A percentile compares a stretch with the other conserved stretches of the same genome.
phyloP scores from a whole-genome alignment of 2,329 filamentous ascomycete genomes.

The Arthrobotrys entomopaga region DNA sequence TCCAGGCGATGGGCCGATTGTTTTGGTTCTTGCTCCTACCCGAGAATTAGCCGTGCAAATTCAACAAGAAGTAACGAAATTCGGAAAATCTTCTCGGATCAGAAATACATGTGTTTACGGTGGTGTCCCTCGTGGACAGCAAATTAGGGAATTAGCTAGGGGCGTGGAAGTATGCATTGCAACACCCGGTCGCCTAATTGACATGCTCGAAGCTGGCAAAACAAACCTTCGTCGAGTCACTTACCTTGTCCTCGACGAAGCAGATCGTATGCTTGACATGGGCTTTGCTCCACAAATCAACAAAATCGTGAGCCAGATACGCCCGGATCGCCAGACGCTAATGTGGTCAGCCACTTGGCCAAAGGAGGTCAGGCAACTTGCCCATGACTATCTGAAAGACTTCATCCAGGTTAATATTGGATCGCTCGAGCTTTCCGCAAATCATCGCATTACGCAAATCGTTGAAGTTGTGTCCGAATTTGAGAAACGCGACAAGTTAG shows the following conservation, averaged over 20 bases:
- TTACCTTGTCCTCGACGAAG: slow-evolving; percentile 95
- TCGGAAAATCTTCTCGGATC: slow-evolving; percentile 96
- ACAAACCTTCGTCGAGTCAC: slow-evolving; percentile 89
- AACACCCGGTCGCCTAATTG: slow-evolving; percentile 95
- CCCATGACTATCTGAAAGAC: slow-evolving; percentile 87
- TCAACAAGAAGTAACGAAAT: slow-evolving; percentile 98
- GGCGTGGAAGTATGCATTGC: slow-evolving; percentile 99
- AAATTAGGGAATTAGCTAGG: slow-evolving; percentile 92
- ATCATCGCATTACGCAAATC: slow-evolving; percentile 95
- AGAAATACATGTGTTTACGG: slow-evolving; percentile 99
- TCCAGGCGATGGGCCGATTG: slow-evolving; percentile 94
- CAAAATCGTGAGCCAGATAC: slow-evolving; percentile 91
- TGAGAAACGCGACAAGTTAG: slow-evolving; percentile 89
- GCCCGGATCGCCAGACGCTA: slow-evolving; percentile 91
- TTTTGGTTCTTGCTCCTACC: slow-evolving; percentile 93
- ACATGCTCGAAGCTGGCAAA: slow-evolving; percentile 89
- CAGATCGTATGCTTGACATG: slow-evolving; percentile 99
- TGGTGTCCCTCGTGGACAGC: slow-evolving; percentile 96
- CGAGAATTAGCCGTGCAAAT: slow-evolving; percentile 99
- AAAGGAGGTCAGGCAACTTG: slow-evolving; percentile 89
- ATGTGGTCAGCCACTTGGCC: slow-evolving; percentile 98
- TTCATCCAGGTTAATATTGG: slow-evolving; percentile 99
- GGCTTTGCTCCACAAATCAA: slow-evolving; percentile 95
- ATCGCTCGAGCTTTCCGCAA: slow-evolving; percentile 94
- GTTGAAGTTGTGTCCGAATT: slow-evolving; percentile 90